Evolutionary conservation across 2,329 filamentous ascomycete species (phyloP).

Genomic region (Curvularia verruculosa): DNA sequence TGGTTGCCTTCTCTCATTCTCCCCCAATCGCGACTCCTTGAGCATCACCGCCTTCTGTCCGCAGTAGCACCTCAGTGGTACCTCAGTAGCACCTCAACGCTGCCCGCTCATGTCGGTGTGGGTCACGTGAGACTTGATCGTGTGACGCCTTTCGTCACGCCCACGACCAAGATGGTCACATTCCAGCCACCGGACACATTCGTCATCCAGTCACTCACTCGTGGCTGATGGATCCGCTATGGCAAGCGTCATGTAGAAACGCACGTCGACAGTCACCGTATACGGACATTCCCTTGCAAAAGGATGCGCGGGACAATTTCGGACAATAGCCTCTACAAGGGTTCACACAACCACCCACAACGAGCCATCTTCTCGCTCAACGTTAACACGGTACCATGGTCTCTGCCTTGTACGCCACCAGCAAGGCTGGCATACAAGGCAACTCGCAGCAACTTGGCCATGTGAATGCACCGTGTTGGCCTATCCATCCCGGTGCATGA

Average conservation of each 20-base stretch:
- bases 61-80: background rate
- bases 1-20: constrained; percentile 3
- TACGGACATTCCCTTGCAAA: background rate
- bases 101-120: background rate
- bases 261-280: background rate
- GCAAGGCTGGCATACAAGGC: background rate
- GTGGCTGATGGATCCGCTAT: background rate
- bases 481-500: background rate
- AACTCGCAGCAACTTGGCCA: background rate
- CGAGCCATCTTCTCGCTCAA: background rate
- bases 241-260: background rate
- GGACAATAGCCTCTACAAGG: background rate
- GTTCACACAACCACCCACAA: constrained; percentile 1
- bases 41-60: background rate
- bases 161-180: background rate
- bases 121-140: background rate
- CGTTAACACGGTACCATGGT: background rate
- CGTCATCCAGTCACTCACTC: background rate
- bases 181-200: background rate
- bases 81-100: background rate
- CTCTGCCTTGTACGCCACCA: background rate
- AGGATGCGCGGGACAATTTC: background rate
- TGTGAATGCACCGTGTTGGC: constrained; percentile 6
- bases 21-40: constrained; percentile 1
- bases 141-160: constrained; percentile 7